A percentile compares a stretch with the other conserved stretches of the same genome.
Evolutionary conservation across 169 alveolate genomes (phyloP).

Genomic region (Eimeria sp.): DNA sequence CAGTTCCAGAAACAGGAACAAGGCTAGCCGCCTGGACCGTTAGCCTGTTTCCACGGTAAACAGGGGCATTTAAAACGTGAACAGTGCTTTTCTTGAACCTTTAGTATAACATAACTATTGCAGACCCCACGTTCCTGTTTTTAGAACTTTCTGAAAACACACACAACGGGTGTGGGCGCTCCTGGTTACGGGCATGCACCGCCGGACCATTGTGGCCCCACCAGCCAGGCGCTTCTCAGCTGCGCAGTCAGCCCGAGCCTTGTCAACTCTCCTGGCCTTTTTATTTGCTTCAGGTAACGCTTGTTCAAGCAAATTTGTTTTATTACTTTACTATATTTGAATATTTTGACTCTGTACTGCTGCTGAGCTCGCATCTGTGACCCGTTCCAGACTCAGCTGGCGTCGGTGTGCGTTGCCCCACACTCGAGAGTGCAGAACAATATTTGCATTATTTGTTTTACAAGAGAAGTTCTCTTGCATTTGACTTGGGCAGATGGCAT

Average conservation of each 20-base stretch:
- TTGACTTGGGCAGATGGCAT: background rate
- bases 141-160: background rate
- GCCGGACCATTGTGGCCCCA: conserved; percentile 55
- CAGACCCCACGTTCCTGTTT: too few species aligned
- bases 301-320: background rate
- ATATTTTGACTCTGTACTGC: background rate
- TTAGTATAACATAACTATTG: background rate
- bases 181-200: background rate
- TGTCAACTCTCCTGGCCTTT: background rate
- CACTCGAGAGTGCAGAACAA: background rate
- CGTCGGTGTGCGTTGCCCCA: conserved; percentile 56
- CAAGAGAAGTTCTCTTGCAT: background rate
- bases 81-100: background rate
- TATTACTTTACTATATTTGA: background rate
- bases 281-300: background rate
- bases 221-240: conserved; percentile 23
- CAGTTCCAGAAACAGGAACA: background rate
- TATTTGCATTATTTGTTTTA: background rate
- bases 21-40: background rate
- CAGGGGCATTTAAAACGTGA: background rate
- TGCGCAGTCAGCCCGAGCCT: conserved; percentile 1
- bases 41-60: background rate
- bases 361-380: background rate
- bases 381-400: conserved; percentile 1
- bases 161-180: background rate